These are phyloP conservation scores for Penicillium cinerascens DNA, from an alignment of 495 filamentous ascomycete species.

Conservation along the genomic window DNA sequence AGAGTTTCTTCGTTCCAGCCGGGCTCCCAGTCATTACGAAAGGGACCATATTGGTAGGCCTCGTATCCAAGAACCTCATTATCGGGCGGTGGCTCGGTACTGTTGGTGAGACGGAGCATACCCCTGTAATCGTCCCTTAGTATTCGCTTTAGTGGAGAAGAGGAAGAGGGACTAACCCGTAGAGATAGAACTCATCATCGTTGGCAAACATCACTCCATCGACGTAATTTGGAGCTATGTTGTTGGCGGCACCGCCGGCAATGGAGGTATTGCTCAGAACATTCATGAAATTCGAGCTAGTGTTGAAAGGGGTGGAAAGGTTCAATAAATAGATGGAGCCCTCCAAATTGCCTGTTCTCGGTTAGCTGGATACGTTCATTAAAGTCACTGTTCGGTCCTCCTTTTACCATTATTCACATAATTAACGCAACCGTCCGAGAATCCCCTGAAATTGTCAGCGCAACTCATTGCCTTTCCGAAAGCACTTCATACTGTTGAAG, in stretches of 20 bases:
- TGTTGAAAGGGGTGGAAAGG: slow-evolving; percentile 47
- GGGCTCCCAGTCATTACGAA: slow-evolving; percentile 33
- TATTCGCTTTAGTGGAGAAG: background rate
- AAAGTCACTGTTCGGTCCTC: background rate
- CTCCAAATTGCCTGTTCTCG: slow-evolving; percentile 49
- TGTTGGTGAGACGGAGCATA: background rate
- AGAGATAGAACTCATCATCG: slow-evolving; percentile 53
- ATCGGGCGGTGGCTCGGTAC: background rate
- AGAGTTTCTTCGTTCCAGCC: slow-evolving; percentile 39
- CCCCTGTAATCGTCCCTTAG: slow-evolving; percentile 6
- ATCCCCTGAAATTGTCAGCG: slow-evolving; percentile 16
- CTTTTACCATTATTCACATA: slow-evolving; percentile 13
- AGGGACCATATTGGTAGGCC: slow-evolving; percentile 45
- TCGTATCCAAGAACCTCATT: slow-evolving; percentile 37
- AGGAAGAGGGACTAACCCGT: slow-evolving; percentile 22
- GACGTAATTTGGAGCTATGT: slow-evolving; percentile 55
- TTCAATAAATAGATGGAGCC: slow-evolving; percentile 42
- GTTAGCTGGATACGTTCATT: background rate
- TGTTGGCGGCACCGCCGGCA: slow-evolving; percentile 44
- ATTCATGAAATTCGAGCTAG: slow-evolving; percentile 16
- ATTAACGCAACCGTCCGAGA: slow-evolving; percentile 18
- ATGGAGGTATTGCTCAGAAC: slow-evolving; percentile 32
- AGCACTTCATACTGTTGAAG: slow-evolving; percentile 36
- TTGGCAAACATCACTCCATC: slow-evolving; percentile 68
- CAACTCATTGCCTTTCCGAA: background rate